Percentiles rank a stretch among this genome's conserved stretches.
phyloP scores from a whole-genome alignment of 176 grass and related monocot genomes.

The Olyra latifolia region DNA sequence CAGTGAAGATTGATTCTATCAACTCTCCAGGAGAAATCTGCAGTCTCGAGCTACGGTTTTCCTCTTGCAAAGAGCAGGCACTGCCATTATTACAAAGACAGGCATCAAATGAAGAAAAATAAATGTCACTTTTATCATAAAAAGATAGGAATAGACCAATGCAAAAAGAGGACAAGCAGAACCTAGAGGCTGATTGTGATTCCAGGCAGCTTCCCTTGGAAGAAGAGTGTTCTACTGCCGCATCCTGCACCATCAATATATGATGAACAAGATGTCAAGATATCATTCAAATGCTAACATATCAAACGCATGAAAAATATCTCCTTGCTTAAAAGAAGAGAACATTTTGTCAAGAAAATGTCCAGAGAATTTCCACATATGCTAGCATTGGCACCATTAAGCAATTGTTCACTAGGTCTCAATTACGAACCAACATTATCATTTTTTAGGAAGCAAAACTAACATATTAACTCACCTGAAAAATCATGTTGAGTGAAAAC shows the following conservation, averaged over 20 bases:
- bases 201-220: conserved; percentile 29
- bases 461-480: not conserved
- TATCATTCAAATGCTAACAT: conserved; percentile 12
- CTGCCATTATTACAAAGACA: conserved; percentile 31
- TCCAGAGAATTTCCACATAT: not conserved
- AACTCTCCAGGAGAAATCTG: conserved; percentile 64
- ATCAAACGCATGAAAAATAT: conserved; percentile 20
- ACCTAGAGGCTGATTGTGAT: conserved; percentile 45
- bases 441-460: not conserved
- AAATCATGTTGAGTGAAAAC: conserved; percentile 12
- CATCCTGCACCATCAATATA: conserved; percentile 42
- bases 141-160: not conserved
- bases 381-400: not conserved
- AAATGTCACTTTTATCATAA: not conserved
- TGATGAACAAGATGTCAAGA: not conserved
- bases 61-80: conserved; percentile 23
- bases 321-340: not conserved
- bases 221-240: conserved; percentile 10
- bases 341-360: conserved; percentile 7
- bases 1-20: conserved; percentile 71
- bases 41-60: conserved; percentile 30
- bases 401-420: not conserved
- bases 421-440: not conserved
- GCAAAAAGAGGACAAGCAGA: not conserved
- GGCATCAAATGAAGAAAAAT: conserved; percentile 5